Evolutionary conservation across 1,284 basidiomycete genomes (phyloP).

Genomic region (Thecaphora frezii): DNA sequence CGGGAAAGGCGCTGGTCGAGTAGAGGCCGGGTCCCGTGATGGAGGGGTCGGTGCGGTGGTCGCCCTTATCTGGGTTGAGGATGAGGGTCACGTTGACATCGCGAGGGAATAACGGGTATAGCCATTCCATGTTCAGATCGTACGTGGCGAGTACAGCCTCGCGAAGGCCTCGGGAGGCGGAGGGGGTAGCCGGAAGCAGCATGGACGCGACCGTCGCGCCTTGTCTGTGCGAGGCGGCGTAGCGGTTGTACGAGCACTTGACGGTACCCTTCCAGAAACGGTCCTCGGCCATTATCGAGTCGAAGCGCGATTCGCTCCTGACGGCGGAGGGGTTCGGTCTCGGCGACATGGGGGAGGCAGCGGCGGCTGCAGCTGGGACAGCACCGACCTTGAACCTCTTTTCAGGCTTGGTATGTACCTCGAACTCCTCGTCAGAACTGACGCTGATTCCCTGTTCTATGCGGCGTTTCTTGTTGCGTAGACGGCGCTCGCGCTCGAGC

Average conservation of each 20-base stretch:
- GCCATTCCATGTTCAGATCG: slow-evolving; percentile 51
- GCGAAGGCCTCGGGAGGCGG: slow-evolving; percentile 22
- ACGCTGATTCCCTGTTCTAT: slow-evolving; percentile 20
- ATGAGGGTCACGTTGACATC: slow-evolving; percentile 42
- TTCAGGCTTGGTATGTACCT: too few species aligned
- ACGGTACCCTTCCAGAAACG: slow-evolving; percentile 50
- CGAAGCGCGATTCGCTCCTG: not conserved
- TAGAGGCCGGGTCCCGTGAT: slow-evolving; percentile 32
- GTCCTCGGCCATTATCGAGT: slow-evolving; percentile 10
- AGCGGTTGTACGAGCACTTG: slow-evolving; percentile 45
- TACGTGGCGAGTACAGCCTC: slow-evolving; percentile 46
- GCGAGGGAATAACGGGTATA: slow-evolving; percentile 38
- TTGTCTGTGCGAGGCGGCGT: slow-evolving; percentile 7
- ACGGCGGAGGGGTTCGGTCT: not conserved
- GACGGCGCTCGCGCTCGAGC: slow-evolving; percentile 43
- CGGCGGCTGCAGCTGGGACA: not conserved
- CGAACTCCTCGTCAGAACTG: slow-evolving; percentile 13
- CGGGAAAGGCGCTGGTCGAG: slow-evolving; percentile 14
- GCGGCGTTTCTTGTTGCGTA: slow-evolving; percentile 31
- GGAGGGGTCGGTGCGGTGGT: slow-evolving; percentile 15
- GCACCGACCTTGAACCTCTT: slow-evolving; percentile 7
- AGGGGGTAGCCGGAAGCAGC: slow-evolving; percentile 36
- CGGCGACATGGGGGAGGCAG: not conserved
- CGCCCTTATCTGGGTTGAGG: slow-evolving; percentile 31
- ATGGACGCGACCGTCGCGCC: slow-evolving; percentile 33